phyloP scores from a whole-genome alignment of 306 rosid genomes.

The apple (Malus domestica) region ASM211411v1 NC_041793.1:3994001-3994500 shows the following conservation, averaged over 20 bases:
- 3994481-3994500: not conserved
- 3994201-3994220: conserved; percentile 74
- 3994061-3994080: too few species aligned
- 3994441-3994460: not conserved
- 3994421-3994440: not conserved
- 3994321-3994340: conserved; percentile 92
- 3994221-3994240: conserved; percentile 97
- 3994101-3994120: not conserved
- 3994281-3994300: conserved; percentile 94
- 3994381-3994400: not conserved
- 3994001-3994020: too few species aligned
- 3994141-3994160: not conserved
- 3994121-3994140: not conserved
- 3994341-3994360: conserved; percentile 70
- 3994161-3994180: not conserved
- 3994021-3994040: too few species aligned
- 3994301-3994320: conserved; percentile 94
- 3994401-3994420: not conserved
- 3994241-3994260: conserved; percentile 82
- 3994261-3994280: conserved; percentile 71
- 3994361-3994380: not conserved
- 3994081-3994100: too few species aligned
- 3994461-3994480: not conserved
- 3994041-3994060: too few species aligned
- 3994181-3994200: conserved; percentile 43